These are phyloP conservation scores for Nematocida sp. DNA, from an alignment of 371 early-diverging fungal species.

Conservation along the genomic window DNA sequence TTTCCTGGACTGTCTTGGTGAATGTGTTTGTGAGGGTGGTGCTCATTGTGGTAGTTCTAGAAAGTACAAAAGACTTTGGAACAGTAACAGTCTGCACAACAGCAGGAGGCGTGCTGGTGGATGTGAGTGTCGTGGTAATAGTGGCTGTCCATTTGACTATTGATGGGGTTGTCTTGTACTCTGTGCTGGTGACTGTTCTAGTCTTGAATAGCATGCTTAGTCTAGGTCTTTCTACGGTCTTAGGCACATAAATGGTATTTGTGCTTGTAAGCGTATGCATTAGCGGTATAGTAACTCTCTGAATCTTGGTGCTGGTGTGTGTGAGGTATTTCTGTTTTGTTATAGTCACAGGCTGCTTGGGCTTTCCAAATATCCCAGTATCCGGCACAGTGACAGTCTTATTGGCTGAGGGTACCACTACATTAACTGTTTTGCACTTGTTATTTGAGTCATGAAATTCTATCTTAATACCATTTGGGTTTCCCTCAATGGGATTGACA, in stretches of 20 bases:
- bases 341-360: neutral
- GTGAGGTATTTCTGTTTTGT: neutral
- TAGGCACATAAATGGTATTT: neutral
- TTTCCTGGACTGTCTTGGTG: neutral
- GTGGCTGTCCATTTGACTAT: slow-evolving; percentile 1
- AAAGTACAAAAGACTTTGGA: too few relatives aligned
- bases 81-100: too few relatives aligned
- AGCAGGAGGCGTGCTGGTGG: too few relatives aligned
- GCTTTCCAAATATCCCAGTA: neutral
- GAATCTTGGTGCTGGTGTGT: slow-evolving; percentile 5
- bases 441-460: slow-evolving; percentile 45
- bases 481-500: slow-evolving; percentile 3
- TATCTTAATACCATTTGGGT: slow-evolving; percentile 1
- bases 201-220: neutral
- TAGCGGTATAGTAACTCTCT: neutral
- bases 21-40: neutral
- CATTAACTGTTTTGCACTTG: slow-evolving; percentile 23
- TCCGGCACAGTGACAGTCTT: neutral
- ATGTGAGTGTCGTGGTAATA: neutral
- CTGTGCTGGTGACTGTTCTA: neutral
- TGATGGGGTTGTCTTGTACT: neutral
- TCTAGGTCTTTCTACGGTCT: neutral
- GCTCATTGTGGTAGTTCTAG: neutral
- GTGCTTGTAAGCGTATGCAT: neutral
- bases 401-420: neutral